Evolutionary conservation across 768 basidiomycete species (phyloP).

Genomic region (Mycena belliarum): DNA sequence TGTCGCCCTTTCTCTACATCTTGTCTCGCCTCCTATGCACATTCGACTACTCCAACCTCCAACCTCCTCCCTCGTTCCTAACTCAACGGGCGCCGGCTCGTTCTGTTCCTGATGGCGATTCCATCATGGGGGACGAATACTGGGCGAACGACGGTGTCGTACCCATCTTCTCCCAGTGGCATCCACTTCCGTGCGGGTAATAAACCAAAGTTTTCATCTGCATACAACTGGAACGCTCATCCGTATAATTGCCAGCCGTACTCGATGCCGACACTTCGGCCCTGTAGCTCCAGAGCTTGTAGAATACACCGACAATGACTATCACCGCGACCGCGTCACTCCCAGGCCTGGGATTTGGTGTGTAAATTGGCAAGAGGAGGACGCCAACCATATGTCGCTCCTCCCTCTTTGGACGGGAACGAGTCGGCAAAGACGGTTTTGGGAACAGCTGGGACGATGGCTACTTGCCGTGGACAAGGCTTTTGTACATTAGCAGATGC

Average conservation of each 20-base stretch:
- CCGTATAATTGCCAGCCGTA: conserved; percentile 4
- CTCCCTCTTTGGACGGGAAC: conserved; percentile 40
- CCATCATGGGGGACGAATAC: conserved; percentile 31
- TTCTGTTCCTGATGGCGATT: not conserved
- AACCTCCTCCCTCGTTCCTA: conserved; percentile 37
- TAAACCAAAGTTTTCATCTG: not conserved
- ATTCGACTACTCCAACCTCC: conserved; percentile 41
- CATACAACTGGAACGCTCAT: not conserved
- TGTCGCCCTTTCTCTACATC: conserved; percentile 25
- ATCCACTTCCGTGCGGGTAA: conserved; percentile 47
- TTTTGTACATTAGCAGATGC: not conserved
- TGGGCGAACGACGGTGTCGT: conserved; percentile 52
- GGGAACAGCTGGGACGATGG: conserved; percentile 40
- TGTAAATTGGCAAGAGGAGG: conserved; percentile 35
- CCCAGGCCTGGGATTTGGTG: conserved; percentile 46
- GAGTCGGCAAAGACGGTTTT: conserved; percentile 39
- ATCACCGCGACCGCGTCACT: not conserved
- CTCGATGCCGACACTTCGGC: conserved; percentile 3
- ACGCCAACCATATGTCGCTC: conserved; percentile 40
- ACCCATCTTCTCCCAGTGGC: conserved; percentile 52
- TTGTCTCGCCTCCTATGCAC: conserved; percentile 32
- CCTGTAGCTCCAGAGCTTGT: not conserved
- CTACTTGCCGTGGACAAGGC: conserved; percentile 34
- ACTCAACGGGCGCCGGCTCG: not conserved
- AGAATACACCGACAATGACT: not conserved